These are phyloP conservation scores for Phaffomyces opuntiae DNA, from an alignment of 805 yeast species.

Conservation along the genomic window DNA sequence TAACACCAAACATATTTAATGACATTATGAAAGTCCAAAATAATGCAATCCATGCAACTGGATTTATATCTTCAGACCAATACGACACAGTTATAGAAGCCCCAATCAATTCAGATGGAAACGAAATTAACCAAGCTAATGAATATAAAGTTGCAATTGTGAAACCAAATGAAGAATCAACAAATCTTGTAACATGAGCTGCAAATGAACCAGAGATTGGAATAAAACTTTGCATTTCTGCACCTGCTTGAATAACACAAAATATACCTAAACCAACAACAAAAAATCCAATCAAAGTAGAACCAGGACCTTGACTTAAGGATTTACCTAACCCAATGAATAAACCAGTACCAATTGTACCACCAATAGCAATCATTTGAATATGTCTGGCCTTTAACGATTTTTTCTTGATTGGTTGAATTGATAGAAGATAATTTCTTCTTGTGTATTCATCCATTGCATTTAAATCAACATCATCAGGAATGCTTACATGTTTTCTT, in stretches of 20 bases:
- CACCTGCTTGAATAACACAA: slow-evolving; percentile 53
- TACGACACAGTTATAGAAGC: slow-evolving; percentile 49
- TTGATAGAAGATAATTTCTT: slow-evolving; percentile 20
- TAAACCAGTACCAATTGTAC: slow-evolving; percentile 66
- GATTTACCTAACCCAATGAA: slow-evolving; percentile 61
- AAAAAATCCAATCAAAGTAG: slow-evolving; percentile 48
- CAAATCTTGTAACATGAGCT: slow-evolving; percentile 42
- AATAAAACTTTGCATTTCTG: slow-evolving; percentile 45
- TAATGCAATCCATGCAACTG: slow-evolving; percentile 56
- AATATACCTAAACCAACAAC: slow-evolving; percentile 52
- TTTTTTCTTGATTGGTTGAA: slow-evolving; percentile 29
- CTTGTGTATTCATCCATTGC: slow-evolving; percentile 17
- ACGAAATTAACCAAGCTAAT: slow-evolving; percentile 47
- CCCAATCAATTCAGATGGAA: slow-evolving; percentile 56
- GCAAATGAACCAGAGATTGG: slow-evolving; percentile 51
- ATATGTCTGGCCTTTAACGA: slow-evolving; percentile 51
- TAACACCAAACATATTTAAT: slow-evolving; percentile 46
- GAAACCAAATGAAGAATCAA: slow-evolving; percentile 51
- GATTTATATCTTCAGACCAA: slow-evolving; percentile 39
- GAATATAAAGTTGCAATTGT: slow-evolving; percentile 48
- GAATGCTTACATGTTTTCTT: slow-evolving; percentile 14
- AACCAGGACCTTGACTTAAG: slow-evolving; percentile 57
- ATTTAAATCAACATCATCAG: slow-evolving; percentile 14
- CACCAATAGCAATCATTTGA: slow-evolving; percentile 66
- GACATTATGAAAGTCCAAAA: slow-evolving; percentile 41